These are phyloP conservation scores for Spiromastix sp. DNA, from an alignment of 2,329 filamentous ascomycete species.

Conservation along the genomic window DNA sequence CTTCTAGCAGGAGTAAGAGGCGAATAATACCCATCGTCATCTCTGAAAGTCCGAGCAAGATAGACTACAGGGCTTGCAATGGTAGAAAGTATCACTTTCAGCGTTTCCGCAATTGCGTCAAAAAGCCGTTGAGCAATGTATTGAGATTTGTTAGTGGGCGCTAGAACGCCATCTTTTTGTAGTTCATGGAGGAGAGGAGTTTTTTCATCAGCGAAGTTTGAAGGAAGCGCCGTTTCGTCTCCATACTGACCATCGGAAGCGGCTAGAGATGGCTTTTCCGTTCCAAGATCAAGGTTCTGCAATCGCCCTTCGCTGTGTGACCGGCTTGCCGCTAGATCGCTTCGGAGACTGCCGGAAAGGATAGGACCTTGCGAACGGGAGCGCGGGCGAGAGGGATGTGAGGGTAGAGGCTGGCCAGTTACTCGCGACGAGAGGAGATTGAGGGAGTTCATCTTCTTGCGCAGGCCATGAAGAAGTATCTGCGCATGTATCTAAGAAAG, in stretches of 20 bases:
- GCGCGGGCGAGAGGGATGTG: conserved; percentile 39
- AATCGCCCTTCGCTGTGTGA: conserved; percentile 34
- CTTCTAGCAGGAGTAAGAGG: conserved; percentile 6
- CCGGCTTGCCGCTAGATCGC: conserved; percentile 27
- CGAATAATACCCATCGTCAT: conserved; percentile 68
- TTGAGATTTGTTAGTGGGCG: conserved; percentile 32
- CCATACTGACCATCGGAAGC: conserved; percentile 22
- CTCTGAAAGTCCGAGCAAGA: conserved; percentile 71
- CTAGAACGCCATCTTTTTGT: conserved; percentile 25
- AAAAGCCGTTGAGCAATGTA: conserved; percentile 59
- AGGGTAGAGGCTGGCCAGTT: conserved; percentile 48
- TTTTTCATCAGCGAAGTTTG: conserved; percentile 47
- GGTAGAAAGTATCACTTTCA: conserved; percentile 69
- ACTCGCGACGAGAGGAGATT: conserved; percentile 86
- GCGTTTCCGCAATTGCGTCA: conserved; percentile 60
- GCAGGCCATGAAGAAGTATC: conserved; percentile 35
- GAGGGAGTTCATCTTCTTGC: conserved; percentile 83
- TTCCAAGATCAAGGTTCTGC: conserved; percentile 19
- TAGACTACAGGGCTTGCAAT: conserved; percentile 73
- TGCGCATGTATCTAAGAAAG: conserved; percentile 25
- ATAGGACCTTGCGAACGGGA: conserved; percentile 43
- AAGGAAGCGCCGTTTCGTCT: conserved; percentile 32
- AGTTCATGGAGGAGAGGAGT: conserved; percentile 51
- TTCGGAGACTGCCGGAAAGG: conserved; percentile 20
- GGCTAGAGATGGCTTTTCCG: conserved; percentile 14